Evolutionary conservation across 1,284 basidiomycete genomes (phyloP), one percentile per base, ranked within the genome.

Genomic region (Polyporus tsugae): DNA sequence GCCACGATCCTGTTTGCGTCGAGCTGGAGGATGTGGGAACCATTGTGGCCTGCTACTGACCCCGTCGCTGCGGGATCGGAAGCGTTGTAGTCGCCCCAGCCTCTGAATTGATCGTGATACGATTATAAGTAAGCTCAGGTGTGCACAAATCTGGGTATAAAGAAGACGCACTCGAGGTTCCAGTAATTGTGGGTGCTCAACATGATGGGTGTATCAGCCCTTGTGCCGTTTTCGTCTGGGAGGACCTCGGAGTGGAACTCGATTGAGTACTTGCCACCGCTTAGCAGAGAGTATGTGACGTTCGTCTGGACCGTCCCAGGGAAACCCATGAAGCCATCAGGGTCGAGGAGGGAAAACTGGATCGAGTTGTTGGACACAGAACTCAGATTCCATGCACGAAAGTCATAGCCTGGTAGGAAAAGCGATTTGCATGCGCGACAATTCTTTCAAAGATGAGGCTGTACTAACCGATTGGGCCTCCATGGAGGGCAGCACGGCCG

Each of bases 121-220:
- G 10, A 58, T 2, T 4, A 4, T 3, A 22, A 19, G 35, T 35
- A 38, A n/a, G 55, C 10, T 6, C 1, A 38, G 17, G 33, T 0
- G 36, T 19, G 19, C 19, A 38, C 10, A 5, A 13, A 10, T 46
- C n/a, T 22, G 22, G 7, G n/a, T 9, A 13, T 52, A 11, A 4
- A 38, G 19, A 19, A 38, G 44, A 58, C 55, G 55, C n/a, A 58
- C 55, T 58, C 55, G n/a, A 58, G 55, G 36, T 58, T 58, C 55
- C 55, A 58, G 35, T 58, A 58, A n/a, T 58, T 58, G 36, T 58
- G 55, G 19, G 55, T 58, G 55, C 55, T 58, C 19, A 58, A n/a
- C 55, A 58, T 58, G n/a, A 58, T 58, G 6, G 55, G 55, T 13
- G 35, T 58, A n/a, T 58, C 55, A 2, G 55, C 19, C 10, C 55